Percentiles rank a stretch among this genome's conserved stretches.
These are phyloP conservation scores for Botrytis fragariae DNA, from an alignment of 2,329 filamentous ascomycete genomes.

Conservation along the genomic window DNA sequence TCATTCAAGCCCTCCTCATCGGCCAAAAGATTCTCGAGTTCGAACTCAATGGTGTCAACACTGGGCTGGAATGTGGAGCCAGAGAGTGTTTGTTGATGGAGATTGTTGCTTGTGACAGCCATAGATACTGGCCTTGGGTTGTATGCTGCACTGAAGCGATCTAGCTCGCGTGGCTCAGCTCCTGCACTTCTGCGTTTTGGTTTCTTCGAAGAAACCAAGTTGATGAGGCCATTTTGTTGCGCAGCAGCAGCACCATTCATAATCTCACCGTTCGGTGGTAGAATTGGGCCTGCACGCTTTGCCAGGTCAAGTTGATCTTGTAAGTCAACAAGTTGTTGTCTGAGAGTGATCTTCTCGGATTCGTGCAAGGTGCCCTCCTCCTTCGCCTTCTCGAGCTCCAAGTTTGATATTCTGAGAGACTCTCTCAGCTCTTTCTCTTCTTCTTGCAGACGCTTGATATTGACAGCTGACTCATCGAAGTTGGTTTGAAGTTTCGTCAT, in stretches of 20 bases:
- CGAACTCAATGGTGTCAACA: constrained; percentile 88
- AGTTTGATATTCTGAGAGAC: constrained; percentile 72
- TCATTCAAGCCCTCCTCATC: constrained; percentile 96
- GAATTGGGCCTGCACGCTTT: constrained; percentile 58
- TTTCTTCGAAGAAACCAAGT: constrained; percentile 95
- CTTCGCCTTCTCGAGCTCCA: constrained; percentile 78
- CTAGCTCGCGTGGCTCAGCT: constrained; percentile 77
- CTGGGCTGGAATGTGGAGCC: constrained; percentile 76
- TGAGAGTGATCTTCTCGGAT: constrained; percentile 78
- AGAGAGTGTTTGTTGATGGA: constrained; percentile 68
- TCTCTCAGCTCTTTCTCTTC: constrained; percentile 86
- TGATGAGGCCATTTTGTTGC: constrained; percentile 78
- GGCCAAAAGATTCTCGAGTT: constrained; percentile 88
- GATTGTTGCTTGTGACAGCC: constrained; percentile 68
- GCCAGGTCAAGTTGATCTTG: constrained; percentile 90
- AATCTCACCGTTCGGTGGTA: constrained; percentile 68
- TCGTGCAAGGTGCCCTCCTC: constrained; percentile 74
- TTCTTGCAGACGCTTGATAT: constrained; percentile 91
- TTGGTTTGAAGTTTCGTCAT: constrained; percentile 87
- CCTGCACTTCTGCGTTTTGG: constrained; percentile 92
- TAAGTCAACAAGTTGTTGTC: constrained; percentile 84
- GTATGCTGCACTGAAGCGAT: constrained; percentile 88
- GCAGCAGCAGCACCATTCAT: constrained; percentile 59
- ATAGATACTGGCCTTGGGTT: constrained; percentile 95
- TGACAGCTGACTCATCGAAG: constrained; percentile 86